Base-by-base conservation (phyloP, 2,329 filamentous ascomycete species). In the Arthrobotrys iridis region DNA sequence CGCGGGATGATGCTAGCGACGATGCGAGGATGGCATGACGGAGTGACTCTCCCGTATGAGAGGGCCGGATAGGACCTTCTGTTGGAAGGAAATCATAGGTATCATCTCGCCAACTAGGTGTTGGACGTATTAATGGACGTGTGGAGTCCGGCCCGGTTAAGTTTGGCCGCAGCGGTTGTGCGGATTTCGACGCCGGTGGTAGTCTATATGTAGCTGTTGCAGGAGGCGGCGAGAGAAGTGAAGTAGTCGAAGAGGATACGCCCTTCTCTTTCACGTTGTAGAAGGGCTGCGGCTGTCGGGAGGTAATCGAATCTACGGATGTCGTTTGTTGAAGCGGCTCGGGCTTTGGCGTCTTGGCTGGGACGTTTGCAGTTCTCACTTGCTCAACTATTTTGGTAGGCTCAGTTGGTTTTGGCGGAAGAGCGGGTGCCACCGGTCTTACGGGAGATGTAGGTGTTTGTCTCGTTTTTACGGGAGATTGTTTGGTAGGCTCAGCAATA, bases 1-100 rank as follows among this genome's bases (percentile, higher is more conserved):
- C 72, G 2, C 72, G 63, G 15, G 72, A 76, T 8, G 65, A 76
- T 28, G 72, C 72, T 13, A 76, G 59, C 6, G 72, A 76, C 0
- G 72, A 76, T 8, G 72, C 72, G 5, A 67, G 22, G 13, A 60
- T 50, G 4, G 72, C 72, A 40, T 76, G 65, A 18, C 45, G 37
- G 20, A 64, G 41, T 4, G 48, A 62, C 10, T 76, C 72, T 4
- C 72, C 72, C 0, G 72, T 76, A 26, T 76, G 72, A 2, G 63
- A 68, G 18, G 72, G 72, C n/a, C 70, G 62, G 35, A 74, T 43
- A 18, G 18, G 26, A 1, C 60, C 70, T 57, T 62, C 62, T n/a
- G 37, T n/a, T 13, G 62, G 70, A 4, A 67, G 4, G 4, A 55
- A 2, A 24, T 55, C 50, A 8, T 55, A 55, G 13, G 50, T 55